Evolutionary conservation across 1,284 basidiomycete species (phyloP).

Genomic region (Malassezia pachydermatis): DNA sequence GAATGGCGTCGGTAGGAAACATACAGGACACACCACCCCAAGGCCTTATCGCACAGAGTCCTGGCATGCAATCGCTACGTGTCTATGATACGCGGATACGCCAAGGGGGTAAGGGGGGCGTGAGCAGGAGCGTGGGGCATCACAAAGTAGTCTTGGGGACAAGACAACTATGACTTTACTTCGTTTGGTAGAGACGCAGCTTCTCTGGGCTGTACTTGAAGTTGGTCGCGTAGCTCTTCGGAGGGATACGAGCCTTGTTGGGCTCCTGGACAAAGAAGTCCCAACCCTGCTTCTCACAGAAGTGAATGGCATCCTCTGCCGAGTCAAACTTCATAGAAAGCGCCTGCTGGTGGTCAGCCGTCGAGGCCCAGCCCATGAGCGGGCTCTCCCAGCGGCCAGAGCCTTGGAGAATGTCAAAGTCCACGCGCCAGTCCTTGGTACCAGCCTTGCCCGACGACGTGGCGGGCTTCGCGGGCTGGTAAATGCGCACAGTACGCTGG

Average conservation of each 20-base stretch:
- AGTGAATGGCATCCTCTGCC: conserved; percentile 85
- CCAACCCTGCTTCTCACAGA: conserved; percentile 53
- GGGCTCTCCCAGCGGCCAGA: conserved; percentile 94
- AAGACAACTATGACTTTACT: conserved; percentile 56
- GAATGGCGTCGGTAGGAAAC: background rate
- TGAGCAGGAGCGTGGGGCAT: no score
- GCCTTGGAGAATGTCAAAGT: conserved; percentile 82
- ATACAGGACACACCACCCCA: background rate
- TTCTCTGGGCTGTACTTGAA: conserved; percentile 71
- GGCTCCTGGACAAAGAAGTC: conserved; percentile 50
- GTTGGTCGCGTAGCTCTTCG: conserved; percentile 73
- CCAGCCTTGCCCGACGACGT: conserved; percentile 85
- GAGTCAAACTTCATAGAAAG: conserved; percentile 74
- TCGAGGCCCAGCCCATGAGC: conserved; percentile 82
- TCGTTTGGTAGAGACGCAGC: conserved; percentile 79
- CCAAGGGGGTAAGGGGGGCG: no score
- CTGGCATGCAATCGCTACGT: no score
- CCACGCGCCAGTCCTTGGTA: conserved; percentile 80
- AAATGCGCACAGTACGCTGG: conserved; percentile 81
- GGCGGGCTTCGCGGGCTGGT: conserved; percentile 82
- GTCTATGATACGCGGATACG: no score
- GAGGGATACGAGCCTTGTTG: conserved; percentile 48
- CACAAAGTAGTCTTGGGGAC: no score
- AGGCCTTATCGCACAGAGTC: no score
- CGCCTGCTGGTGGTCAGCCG: conserved; percentile 92